Conservation (phyloP, 2,329 filamentous ascomycete genomes). For the Aspergillus sp. region DNA sequence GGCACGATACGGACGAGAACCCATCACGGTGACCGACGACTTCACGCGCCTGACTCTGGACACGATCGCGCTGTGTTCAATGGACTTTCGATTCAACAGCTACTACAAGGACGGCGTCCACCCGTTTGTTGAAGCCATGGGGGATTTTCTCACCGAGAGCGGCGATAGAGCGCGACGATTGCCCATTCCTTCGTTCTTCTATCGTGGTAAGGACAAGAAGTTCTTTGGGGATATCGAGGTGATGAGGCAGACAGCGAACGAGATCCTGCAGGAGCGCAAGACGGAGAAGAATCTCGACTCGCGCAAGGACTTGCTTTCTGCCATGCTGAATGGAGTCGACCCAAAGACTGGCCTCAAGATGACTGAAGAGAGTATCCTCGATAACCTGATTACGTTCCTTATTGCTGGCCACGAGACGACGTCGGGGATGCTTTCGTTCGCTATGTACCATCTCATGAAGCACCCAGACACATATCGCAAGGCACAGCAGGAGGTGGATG, state of each 20-base stretch:
- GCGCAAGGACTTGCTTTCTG: background rate
- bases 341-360: slow-evolving; percentile 35
- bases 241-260: slow-evolving; percentile 32
- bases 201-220: background rate
- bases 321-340: background rate
- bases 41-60: background rate
- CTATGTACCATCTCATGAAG: slow-evolving; percentile 64
- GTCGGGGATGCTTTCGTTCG: slow-evolving; percentile 64
- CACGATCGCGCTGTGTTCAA: slow-evolving; percentile 50
- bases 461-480: slow-evolving; percentile 60
- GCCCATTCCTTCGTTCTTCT: background rate
- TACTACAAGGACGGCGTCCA: slow-evolving; percentile 70
- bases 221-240: background rate
- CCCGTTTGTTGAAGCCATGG: slow-evolving; percentile 69
- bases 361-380: slow-evolving; percentile 61
- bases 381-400: slow-evolving; percentile 73
- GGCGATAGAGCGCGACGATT: background rate
- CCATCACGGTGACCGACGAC: background rate
- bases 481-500: slow-evolving; percentile 67
- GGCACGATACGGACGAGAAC: background rate
- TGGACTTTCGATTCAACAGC: slow-evolving; percentile 72
- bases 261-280: slow-evolving; percentile 49
- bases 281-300: slow-evolving; percentile 23
- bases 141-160: slow-evolving; percentile 59
- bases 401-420: slow-evolving; percentile 73